Evolutionary conservation across 2,329 filamentous ascomycete species (phyloP), one percentile per base, ranked within the genome.

Genomic region (Aspergillus ochraceus): DNA sequence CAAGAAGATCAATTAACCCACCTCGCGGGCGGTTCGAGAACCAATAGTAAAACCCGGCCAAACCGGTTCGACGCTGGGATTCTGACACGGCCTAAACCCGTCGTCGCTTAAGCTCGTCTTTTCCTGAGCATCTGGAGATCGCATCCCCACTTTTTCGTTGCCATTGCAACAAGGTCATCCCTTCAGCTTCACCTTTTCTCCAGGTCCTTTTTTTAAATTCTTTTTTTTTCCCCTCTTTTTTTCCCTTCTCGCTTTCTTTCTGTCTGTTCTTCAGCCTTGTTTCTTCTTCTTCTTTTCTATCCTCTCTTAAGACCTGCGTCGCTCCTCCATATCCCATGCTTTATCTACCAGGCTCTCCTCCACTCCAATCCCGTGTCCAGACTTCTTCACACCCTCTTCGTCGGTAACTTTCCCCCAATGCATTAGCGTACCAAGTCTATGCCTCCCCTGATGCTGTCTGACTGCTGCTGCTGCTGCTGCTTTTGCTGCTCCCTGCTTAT

Each of bases 151-250:
- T 74, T 66, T 66, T 69, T 65, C 73, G 73, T 75, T 75, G 73
- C 73, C 72, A 75, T 76, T 75, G 74, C 73, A 76, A 75, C 73
- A 75, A 74, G 69, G 65, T 65, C 72, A 74, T 74, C 72, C 72
- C 69, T 72, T 74, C 71, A 74, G 71, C 72, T 75, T 75, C 74
- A 72, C 67, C 70, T 68, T 70, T 70, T 70, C 60, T 70, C 70
- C 67, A 67, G 64, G 62, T 61, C 64, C 64, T 67, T 68, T 61
- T 63, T 58, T 29, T 2, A 29, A 29, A 24, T 24, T 56, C 63
- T 61, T 66, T 65, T 70, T 56, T 64, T 56, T 62, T n/a, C n/a
- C n/a, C n/a, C n/a, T n/a, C 67, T 60, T 59, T 59, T 55, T 61
- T 64, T 61, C 24, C 5, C 5, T 24, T 10, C 30, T 12, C 30